Evolutionary conservation across 257 asterid species (phyloP).

Genomic region (Nicotiana otophora): DNA sequence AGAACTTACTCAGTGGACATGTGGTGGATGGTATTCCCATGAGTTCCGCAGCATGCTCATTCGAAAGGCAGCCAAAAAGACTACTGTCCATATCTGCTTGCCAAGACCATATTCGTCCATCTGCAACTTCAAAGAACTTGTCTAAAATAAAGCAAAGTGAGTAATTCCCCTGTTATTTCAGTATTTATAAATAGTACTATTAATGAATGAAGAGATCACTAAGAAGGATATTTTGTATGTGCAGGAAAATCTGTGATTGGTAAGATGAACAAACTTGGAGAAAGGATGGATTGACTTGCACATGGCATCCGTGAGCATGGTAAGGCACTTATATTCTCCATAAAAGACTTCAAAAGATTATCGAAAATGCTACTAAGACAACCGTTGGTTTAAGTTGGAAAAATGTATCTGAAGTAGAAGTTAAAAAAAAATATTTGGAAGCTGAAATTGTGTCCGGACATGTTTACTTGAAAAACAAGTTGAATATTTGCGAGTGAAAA

Average conservation of each 20-base stretch:
- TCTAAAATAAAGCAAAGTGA: not conserved
- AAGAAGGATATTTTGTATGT: not conserved
- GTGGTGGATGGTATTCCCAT: not conserved
- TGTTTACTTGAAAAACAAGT: not conserved
- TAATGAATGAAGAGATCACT: not conserved
- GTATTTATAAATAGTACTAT: not conserved
- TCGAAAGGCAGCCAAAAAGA: not conserved
- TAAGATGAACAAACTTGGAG: slow-evolving; percentile 14
- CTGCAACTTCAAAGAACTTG: not conserved
- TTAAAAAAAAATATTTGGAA: not conserved
- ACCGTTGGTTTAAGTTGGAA: not conserved
- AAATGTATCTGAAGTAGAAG: not conserved
- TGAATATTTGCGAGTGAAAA: not conserved
- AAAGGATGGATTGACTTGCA: slow-evolving; percentile 30
- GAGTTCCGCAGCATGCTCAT: slow-evolving; percentile 1
- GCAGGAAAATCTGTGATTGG: slow-evolving; percentile 5
- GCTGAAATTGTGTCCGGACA: not conserved
- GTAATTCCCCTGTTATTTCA: not conserved
- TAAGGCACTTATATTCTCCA: not conserved
- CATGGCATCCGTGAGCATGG: slow-evolving; percentile 43
- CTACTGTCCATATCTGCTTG: not conserved
- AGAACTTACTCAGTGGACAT: not conserved
- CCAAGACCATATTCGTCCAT: not conserved
- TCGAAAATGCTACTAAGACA: not conserved
- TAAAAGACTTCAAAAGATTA: not conserved